These are phyloP conservation scores for Glaciozyma martinii DNA, from an alignment of 768 basidiomycete species.

Conservation along the genomic window DNA sequence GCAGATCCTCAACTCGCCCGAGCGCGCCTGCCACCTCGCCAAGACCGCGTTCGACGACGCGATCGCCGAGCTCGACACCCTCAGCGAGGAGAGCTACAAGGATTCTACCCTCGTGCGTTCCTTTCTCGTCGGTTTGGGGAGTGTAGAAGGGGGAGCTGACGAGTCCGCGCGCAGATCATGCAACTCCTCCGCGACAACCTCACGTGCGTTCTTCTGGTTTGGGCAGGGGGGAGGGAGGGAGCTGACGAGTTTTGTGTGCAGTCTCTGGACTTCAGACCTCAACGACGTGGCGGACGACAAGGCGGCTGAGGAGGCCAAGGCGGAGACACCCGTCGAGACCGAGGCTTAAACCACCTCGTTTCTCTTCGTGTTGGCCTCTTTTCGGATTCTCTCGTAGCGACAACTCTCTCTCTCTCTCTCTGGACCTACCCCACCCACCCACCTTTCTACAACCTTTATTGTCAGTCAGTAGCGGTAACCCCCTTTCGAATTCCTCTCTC, in stretches of 20 bases:
- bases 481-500: no score
- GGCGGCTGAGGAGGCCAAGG: constrained; percentile 2
- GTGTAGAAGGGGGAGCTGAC: constrained; percentile 1
- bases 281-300: constrained; percentile 15
- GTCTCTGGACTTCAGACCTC: constrained; percentile 34
- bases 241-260: background rate
- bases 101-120: constrained; percentile 79
- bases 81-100: constrained; percentile 98
- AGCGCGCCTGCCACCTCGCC: constrained; percentile 94
- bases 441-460: no score
- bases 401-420: no score
- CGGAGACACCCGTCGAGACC: constrained; percentile 1
- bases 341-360: background rate
- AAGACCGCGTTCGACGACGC: constrained; percentile 63
- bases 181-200: constrained; percentile 95
- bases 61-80: constrained; percentile 96
- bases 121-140: constrained; percentile 40
- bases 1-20: constrained; percentile 84
- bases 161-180: constrained; percentile 28
- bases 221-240: background rate
- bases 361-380: background rate
- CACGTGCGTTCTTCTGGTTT: constrained; percentile 41
- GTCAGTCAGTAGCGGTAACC: no score
- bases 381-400: no score
- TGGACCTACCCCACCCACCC: no score